These are phyloP conservation scores for Metschnikowia bowlesiae DNA, from an alignment of 805 yeast species.

Conservation along the genomic window DNA sequence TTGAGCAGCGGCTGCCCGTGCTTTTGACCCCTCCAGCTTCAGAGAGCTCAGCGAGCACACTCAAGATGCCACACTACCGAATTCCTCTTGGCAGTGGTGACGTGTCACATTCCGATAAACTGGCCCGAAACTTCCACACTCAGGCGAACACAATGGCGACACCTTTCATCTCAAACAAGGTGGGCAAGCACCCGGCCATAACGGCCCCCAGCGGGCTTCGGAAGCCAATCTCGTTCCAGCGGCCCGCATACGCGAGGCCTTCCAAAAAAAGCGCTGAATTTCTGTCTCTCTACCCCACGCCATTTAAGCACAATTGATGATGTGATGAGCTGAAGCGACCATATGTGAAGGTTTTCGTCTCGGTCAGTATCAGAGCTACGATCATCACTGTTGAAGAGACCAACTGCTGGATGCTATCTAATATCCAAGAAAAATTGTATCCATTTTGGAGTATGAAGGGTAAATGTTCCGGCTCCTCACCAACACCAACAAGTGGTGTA, in stretches of 20 bases:
- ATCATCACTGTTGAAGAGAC: no score
- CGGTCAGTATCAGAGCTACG: no score
- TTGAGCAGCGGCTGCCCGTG: neutral
- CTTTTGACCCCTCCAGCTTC: neutral
- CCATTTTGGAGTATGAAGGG: no score
- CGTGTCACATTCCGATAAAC: neutral
- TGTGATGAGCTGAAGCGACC: no score
- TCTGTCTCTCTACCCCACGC: conserved; percentile 16
- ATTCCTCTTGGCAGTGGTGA: conserved; percentile 5
- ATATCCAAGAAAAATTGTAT: no score
- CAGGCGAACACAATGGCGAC: conserved; percentile 1
- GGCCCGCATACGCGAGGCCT: conserved; percentile 11
- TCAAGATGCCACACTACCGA: conserved; percentile 17
- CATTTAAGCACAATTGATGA: conserved; percentile 10
- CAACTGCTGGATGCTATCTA: no score
- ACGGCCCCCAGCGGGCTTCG: conserved; percentile 6
- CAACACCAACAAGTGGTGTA: no score
- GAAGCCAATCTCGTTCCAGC: conserved; percentile 15
- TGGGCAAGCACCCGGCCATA: conserved; percentile 6
- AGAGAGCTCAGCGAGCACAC: neutral
- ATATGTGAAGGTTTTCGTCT: no score
- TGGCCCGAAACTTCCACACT: neutral
- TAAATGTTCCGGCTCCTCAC: no score
- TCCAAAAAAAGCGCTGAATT: conserved; percentile 10
- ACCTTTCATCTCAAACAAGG: conserved; percentile 17